A percentile compares a stretch with the other conserved stretches of the same genome.
phyloP scores from a whole-genome alignment of 257 asterid genomes.

The Gentiana straminea region DNA sequence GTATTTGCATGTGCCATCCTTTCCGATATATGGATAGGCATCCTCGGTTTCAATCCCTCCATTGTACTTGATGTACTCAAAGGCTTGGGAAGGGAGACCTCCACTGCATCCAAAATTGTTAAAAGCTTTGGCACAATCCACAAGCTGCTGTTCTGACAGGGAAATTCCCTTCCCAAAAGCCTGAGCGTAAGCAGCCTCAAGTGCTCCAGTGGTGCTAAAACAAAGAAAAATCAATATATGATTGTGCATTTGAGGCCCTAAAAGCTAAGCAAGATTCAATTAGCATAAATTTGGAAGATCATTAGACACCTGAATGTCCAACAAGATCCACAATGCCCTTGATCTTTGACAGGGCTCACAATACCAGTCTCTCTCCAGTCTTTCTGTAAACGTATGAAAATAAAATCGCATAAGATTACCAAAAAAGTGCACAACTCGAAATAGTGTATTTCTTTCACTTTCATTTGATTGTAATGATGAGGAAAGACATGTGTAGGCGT shows the following conservation, averaged over 20 bases:
- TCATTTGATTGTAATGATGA: too few species aligned
- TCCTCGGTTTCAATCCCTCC: conserved; percentile 90
- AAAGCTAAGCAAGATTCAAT: background rate
- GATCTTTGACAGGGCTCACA: conserved; percentile 79
- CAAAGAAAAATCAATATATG: conserved; percentile 1
- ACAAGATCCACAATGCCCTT: conserved; percentile 94
- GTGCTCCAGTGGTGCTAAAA: conserved; percentile 91
- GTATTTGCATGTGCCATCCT: conserved; percentile 60
- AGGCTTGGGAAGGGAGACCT: conserved; percentile 96
- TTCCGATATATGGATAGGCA: conserved; percentile 77
- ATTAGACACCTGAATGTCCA: conserved; percentile 84
- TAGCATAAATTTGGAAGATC: background rate
- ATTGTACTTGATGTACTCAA: conserved; percentile 78
- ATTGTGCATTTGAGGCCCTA: background rate
- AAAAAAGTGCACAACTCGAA: too few species aligned
- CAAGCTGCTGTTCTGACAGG: conserved; percentile 95
- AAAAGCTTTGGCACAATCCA: conserved; percentile 91
- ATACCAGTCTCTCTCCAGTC: conserved; percentile 90
- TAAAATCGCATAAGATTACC: too few species aligned
- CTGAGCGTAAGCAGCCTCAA: conserved; percentile 92
- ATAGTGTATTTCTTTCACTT: too few species aligned
- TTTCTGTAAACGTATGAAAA: conserved; percentile 31
- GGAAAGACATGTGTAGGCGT: conserved; percentile 6
- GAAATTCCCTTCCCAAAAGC: conserved; percentile 69
- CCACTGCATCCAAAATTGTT: conserved; percentile 93